Evolutionary conservation across 352 stramenopile genomes (phyloP), one percentile per base, ranked within the genome.

Genomic region (Pythium periplocum): DNA sequence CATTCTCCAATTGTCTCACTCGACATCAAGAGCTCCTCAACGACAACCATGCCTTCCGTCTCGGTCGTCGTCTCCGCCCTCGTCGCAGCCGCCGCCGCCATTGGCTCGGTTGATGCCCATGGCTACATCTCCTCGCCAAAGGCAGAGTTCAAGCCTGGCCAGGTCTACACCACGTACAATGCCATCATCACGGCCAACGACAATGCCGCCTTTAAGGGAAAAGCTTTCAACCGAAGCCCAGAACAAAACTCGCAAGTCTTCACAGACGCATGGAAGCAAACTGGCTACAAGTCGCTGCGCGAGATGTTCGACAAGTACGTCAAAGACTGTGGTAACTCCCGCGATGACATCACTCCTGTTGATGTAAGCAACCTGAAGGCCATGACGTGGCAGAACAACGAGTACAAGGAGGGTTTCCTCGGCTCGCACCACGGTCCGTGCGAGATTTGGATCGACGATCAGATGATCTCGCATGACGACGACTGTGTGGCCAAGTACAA

Each of bases 371-470:
- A 52, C 6, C 51, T 75, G 35, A 72, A 35, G 8, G 53, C 57
- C 39, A 55, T 71, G 34, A 49, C 45, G 30, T 70, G 48, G 40
- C 62, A 75, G 46, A 85, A 85, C 50, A 26, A 68, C 47, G 54
- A 84, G 53, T 62, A 75, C 39, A 54, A 67, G 11, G 65, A 69
- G 36, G 71, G 71, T 9, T 84, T 84, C 55, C 61, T 84, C 34
- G 58, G 62, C 36, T 69, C 56, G 10, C 56, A 65, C 58, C 38
- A 45, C 0, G 58, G 58, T 11, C 58, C 51, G 35, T 65, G 58
- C 30, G 58, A 65, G 36, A 38, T 65, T 35, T 65, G 62, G 62
- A 37, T 70, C 35, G 57, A 57, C 42, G 49, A 70, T 11, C 50
- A 44, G 38, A 45, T 48, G 8, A 50, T 70, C 1, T 53, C 64